These are phyloP conservation scores for Forsythia suspensa DNA, from an alignment of 257 asterid species.

Conservation along the genomic window DNA sequence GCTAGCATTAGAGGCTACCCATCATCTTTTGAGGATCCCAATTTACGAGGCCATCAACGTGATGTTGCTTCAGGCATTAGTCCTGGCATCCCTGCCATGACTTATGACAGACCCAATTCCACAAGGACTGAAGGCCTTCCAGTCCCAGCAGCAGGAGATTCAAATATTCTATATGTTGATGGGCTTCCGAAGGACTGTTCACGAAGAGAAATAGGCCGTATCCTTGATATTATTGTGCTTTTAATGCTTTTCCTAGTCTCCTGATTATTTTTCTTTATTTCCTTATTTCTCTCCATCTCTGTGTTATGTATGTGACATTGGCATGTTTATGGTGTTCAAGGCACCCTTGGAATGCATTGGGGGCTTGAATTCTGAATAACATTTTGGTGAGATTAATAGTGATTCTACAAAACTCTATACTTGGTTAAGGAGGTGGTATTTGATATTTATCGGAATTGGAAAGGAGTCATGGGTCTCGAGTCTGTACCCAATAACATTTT, in stretches of 20 bases:
- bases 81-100: conserved; percentile 37
- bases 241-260: background rate
- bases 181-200: conserved; percentile 78
- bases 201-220: conserved; percentile 85
- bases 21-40: conserved; percentile 49
- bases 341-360: background rate
- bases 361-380: too few relatives aligned
- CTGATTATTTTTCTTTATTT: background rate
- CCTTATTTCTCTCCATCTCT: background rate
- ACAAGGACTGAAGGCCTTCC: conserved; percentile 41
- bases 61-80: conserved; percentile 35
- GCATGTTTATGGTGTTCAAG: background rate
- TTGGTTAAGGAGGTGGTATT: too few relatives aligned
- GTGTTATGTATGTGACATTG: background rate
- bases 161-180: conserved; percentile 66
- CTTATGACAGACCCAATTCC: conserved; percentile 47
- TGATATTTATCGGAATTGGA: too few relatives aligned
- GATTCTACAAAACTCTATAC: too few relatives aligned
- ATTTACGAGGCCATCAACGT: conserved; percentile 33
- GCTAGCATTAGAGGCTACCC: conserved; percentile 46
- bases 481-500: too few relatives aligned
- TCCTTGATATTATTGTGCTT: conserved; percentile 33
- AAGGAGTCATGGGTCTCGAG: too few relatives aligned
- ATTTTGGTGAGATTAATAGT: too few relatives aligned
- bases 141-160: conserved; percentile 33